A percentile compares a stretch with the other conserved stretches of the same genome.
Conservation (phyloP, 805 yeast genomes). For the Grigorovia humatica region DNA sequence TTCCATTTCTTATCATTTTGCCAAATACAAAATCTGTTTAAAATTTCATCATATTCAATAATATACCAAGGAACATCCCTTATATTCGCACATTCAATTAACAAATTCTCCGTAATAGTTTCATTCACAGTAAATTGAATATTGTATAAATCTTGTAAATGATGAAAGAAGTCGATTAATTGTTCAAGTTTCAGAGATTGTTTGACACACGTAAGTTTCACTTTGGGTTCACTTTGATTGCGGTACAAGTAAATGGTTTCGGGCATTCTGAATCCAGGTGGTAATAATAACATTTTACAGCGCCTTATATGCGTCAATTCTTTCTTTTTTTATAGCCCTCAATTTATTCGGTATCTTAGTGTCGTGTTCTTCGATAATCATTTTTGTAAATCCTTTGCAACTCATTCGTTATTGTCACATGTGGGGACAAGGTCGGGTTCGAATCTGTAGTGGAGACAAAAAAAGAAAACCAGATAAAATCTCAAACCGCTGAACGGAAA, state of each 20-base stretch:
- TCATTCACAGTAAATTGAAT: slow-evolving; percentile 17
- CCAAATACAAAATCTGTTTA: slow-evolving; percentile 18
- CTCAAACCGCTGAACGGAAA: too few species aligned
- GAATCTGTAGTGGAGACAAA: neutral
- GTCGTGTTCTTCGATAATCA: neutral
- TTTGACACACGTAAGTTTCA: slow-evolving; percentile 17
- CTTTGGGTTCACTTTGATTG: slow-evolving; percentile 18
- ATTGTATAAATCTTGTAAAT: slow-evolving; percentile 19
- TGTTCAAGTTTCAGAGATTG: slow-evolving; percentile 8
- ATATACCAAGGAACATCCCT: slow-evolving; percentile 18
- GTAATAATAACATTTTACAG: neutral
- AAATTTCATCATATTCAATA: slow-evolving; percentile 18
- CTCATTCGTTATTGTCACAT: neutral
- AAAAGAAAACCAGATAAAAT: neutral
- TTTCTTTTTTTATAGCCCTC: neutral
- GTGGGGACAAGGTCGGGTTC: neutral
- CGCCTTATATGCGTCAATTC: neutral
- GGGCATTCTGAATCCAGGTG: neutral
- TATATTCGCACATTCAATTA: slow-evolving; percentile 11
- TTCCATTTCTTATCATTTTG: slow-evolving; percentile 21
- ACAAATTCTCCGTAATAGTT: slow-evolving; percentile 25
- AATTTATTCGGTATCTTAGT: too few species aligned
- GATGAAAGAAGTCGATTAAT: slow-evolving; percentile 12
- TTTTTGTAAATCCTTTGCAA: neutral
- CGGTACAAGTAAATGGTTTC: slow-evolving; percentile 20